Evolutionary conservation across 148 eudicot species (phyloP).

Genomic region (Arbutus unedo): DNA sequence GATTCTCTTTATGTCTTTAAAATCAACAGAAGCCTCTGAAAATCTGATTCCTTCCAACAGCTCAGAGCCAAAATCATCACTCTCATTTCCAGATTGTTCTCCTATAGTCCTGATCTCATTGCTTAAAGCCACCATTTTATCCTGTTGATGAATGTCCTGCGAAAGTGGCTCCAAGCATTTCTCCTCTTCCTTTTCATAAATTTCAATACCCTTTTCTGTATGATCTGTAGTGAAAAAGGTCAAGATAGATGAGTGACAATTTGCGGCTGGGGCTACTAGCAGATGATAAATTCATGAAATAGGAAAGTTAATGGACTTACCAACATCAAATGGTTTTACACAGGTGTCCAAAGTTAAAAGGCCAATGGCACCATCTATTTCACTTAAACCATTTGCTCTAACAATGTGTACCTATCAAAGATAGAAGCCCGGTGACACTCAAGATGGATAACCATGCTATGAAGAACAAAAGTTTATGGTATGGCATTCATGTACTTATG

Average conservation of each 20-base stretch:
- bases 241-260: background rate
- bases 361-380: constrained; percentile 29
- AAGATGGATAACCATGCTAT: background rate
- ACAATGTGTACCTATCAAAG: constrained; percentile 38
- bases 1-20: constrained; percentile 33
- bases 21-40: constrained; percentile 29
- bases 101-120: background rate
- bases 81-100: constrained; percentile 16
- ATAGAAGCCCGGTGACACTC: background rate
- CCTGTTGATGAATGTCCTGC: background rate
- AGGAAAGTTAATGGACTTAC: constrained; percentile 13
- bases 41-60: constrained; percentile 28
- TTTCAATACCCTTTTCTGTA: background rate
- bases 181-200: constrained; percentile 5
- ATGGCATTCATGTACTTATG: background rate
- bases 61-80: constrained; percentile 21
- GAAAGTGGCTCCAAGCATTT: constrained; percentile 3
- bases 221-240: constrained; percentile 12
- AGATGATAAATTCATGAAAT: background rate
- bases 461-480: background rate
- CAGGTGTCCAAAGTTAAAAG: constrained; percentile 28
- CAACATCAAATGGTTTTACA: constrained; percentile 7
- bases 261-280: background rate
- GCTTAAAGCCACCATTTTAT: background rate
- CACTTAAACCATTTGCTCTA: constrained; percentile 27